phyloP scores from a whole-genome alignment of 202 grass and related monocot species.

The Elaeis oleifera region DNA sequence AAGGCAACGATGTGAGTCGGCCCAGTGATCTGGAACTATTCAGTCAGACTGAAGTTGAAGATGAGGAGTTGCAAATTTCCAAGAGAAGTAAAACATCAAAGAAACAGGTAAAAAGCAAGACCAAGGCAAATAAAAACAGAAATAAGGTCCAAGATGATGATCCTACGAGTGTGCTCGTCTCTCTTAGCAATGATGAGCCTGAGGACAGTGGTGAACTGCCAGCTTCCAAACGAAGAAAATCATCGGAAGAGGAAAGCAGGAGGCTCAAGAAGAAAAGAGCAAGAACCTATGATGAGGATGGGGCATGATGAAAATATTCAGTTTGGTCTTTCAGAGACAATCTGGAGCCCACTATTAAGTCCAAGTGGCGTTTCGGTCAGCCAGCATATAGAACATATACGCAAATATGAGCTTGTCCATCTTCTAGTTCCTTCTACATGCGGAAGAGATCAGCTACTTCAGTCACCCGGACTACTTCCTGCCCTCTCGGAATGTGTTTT shows the following conservation, averaged over 20 bases:
- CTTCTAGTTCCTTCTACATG: too few species aligned
- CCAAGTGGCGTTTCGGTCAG: too few species aligned
- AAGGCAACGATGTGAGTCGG: slow-evolving; percentile 26
- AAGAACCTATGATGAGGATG: slow-evolving; percentile 30
- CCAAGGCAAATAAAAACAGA: slow-evolving; percentile 37
- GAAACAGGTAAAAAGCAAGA: slow-evolving; percentile 38
- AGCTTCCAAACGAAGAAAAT: slow-evolving; percentile 51
- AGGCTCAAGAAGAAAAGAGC: slow-evolving; percentile 32
- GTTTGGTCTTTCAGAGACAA: too few species aligned
- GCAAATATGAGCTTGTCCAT: too few species aligned
- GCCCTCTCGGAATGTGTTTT: too few species aligned
- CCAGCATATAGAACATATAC: too few species aligned
- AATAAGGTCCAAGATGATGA: slow-evolving; percentile 30
- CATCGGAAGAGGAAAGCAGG: slow-evolving; percentile 30
- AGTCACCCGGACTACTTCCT: too few species aligned
- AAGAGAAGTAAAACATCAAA: slow-evolving; percentile 16
- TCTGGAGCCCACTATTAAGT: too few species aligned
- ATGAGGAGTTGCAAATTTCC: slow-evolving; percentile 5
- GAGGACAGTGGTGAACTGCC: slow-evolving; percentile 26
- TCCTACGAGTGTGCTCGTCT: slow-evolving; percentile 18
- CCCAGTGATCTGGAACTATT: slow-evolving; percentile 7
- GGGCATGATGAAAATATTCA: too few species aligned
- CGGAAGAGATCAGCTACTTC: too few species aligned
- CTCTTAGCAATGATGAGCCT: not conserved
- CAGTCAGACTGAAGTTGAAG: slow-evolving; percentile 14